phyloP scores from a whole-genome alignment of 257 asterid species.

The Gardenia jasminoides region DNA sequence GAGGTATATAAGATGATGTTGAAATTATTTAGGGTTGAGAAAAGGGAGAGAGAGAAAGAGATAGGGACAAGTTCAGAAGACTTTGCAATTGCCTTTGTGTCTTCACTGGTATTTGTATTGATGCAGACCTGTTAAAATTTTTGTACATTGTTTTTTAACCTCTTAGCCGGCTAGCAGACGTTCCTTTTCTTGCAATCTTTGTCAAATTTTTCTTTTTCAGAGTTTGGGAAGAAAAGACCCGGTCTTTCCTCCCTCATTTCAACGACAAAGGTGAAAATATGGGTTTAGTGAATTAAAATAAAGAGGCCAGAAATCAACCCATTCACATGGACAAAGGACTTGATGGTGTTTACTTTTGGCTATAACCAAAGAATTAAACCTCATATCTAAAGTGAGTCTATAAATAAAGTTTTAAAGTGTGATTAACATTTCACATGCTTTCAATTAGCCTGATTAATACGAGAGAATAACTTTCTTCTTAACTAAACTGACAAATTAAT shows the following conservation, averaged over 20 bases:
- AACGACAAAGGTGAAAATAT: background rate
- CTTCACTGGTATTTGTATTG: slow-evolving; percentile 14
- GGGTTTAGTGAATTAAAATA: background rate
- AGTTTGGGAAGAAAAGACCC: too few species aligned
- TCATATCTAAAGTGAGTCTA: background rate
- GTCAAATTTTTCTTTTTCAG: background rate
- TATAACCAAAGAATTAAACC: background rate
- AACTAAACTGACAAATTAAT: too few species aligned
- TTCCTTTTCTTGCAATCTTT: background rate
- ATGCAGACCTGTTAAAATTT: slow-evolving; percentile 15
- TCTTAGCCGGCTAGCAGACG: slow-evolving; percentile 13
- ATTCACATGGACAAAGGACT: background rate
- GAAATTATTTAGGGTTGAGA: slow-evolving; percentile 9
- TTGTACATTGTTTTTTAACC: background rate
- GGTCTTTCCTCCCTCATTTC: background rate
- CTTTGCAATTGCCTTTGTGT: slow-evolving; percentile 12
- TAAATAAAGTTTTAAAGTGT: background rate
- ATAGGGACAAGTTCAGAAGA: slow-evolving; percentile 1
- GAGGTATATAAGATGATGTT: background rate
- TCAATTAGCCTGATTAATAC: background rate
- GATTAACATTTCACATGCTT: background rate
- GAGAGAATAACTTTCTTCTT: background rate
- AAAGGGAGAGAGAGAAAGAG: background rate
- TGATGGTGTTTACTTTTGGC: background rate
- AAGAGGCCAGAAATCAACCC: background rate